phyloP scores from a whole-genome alignment of 805 yeast species.

The Candida takata region DNA sequence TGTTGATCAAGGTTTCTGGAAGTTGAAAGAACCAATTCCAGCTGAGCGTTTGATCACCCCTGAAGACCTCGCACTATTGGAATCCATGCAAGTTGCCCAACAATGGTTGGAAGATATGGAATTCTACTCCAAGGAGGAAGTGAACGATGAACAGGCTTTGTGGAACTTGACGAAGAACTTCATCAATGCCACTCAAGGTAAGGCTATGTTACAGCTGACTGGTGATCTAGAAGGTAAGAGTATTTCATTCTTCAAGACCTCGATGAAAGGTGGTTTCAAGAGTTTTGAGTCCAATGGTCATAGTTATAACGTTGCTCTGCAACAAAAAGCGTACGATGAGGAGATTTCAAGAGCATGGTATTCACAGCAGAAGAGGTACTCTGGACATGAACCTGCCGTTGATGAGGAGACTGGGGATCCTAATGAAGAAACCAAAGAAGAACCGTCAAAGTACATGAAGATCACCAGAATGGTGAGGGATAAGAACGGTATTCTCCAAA shows the following conservation, averaged over 20 bases:
- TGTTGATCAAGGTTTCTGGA: conserved; percentile 93
- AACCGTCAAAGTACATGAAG: conserved; percentile 35
- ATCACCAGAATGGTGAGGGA: conserved; percentile 80
- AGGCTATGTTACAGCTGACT: conserved; percentile 91
- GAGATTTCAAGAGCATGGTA: conserved; percentile 89
- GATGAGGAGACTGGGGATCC: conserved; percentile 26
- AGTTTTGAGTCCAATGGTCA: conserved; percentile 48
- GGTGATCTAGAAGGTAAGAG: conserved; percentile 95
- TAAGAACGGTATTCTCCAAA: conserved; percentile 77
- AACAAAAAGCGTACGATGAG: conserved; percentile 86
- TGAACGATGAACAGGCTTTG: conserved; percentile 82
- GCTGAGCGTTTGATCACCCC: conserved; percentile 79
- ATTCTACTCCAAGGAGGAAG: conserved; percentile 40
- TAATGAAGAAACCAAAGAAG: conserved; percentile 1
- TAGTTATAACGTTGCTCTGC: conserved; percentile 73
- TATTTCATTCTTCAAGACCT: conserved; percentile 78
- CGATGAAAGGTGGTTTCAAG: conserved; percentile 90
- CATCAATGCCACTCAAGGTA: conserved; percentile 89
- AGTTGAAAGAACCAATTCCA: conserved; percentile 70
- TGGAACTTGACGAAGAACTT: conserved; percentile 94
- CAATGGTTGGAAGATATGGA: conserved; percentile 79
- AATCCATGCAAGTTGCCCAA: conserved; percentile 91
- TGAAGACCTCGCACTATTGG: conserved; percentile 81
- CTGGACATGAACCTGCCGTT: conserved; percentile 21
- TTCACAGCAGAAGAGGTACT: conserved; percentile 60